Conservation (phyloP, 2,329 filamentous ascomycete genomes). For the Fusarium secorum region DNA sequence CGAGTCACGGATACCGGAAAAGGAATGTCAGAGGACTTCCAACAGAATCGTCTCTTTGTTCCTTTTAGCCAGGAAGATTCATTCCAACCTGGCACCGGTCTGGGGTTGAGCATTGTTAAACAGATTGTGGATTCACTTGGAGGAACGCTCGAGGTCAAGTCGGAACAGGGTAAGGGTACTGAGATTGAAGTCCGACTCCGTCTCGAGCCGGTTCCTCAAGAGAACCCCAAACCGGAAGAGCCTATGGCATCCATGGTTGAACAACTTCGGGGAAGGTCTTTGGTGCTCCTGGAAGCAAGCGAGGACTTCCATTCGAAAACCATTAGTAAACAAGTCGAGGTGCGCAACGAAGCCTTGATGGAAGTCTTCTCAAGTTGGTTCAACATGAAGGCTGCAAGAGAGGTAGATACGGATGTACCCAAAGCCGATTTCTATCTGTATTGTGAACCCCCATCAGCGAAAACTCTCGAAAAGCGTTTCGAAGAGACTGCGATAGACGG, state of each 20-base stretch:
- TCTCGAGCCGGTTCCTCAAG: conserved; percentile 38
- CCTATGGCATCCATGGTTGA: conserved; percentile 6
- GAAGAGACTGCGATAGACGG: neutral
- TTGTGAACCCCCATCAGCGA: conserved; percentile 39
- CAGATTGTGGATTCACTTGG: conserved; percentile 66
- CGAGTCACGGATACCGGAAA: conserved; percentile 69
- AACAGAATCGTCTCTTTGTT: conserved; percentile 66
- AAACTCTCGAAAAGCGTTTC: conserved; percentile 24
- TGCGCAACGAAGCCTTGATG: conserved; percentile 42
- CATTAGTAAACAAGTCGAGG: conserved; percentile 24
- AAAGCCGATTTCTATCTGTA: conserved; percentile 41
- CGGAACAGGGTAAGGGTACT: conserved; percentile 62
- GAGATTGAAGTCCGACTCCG: conserved; percentile 59
- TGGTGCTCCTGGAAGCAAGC: conserved; percentile 34
- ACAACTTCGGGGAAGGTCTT: conserved; percentile 19
- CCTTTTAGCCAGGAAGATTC: conserved; percentile 71
- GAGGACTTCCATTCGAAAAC: neutral
- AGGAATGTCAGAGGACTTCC: conserved; percentile 69
- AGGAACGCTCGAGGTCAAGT: conserved; percentile 66
- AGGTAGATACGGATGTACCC: neutral
- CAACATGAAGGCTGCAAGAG: conserved; percentile 42
- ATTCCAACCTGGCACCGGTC: conserved; percentile 66
- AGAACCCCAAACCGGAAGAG: conserved; percentile 12
- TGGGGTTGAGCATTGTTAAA: conserved; percentile 70
- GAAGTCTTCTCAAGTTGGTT: conserved; percentile 48